These are phyloP conservation scores for Phytophthora lateralis DNA, from an alignment of 352 stramenopile genomes.

Conservation along the genomic window DNA sequence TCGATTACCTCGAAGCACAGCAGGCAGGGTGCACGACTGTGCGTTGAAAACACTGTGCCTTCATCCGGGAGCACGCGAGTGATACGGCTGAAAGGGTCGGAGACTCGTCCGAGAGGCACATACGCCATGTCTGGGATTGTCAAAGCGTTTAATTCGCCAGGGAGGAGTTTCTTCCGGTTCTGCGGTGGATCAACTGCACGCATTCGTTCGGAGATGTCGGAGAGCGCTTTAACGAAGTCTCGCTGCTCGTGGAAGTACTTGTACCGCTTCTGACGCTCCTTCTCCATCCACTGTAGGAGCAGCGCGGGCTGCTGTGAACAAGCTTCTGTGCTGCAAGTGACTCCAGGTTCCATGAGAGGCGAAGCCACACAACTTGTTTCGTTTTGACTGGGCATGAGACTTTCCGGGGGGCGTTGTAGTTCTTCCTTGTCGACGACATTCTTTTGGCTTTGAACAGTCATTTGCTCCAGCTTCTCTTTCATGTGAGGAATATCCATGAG, in stretches of 20 bases:
- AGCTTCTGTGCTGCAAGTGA: conserved; percentile 1
- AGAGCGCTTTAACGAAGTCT: conserved; percentile 71
- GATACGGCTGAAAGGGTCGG: conserved; percentile 72
- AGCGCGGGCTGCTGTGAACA: conserved; percentile 45
- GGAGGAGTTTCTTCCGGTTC: conserved; percentile 70
- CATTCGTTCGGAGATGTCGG: conserved; percentile 81
- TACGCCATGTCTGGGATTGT: conserved; percentile 76
- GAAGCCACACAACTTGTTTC: not conserved
- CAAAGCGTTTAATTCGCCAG: conserved; percentile 46
- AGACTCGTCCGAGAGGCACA: conserved; percentile 72
- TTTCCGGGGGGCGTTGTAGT: conserved; percentile 12
- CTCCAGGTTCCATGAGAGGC: conserved; percentile 3
- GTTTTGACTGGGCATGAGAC: not conserved
- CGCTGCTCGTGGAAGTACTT: conserved; percentile 83
- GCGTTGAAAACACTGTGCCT: conserved; percentile 84
- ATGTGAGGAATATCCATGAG: conserved; percentile 66
- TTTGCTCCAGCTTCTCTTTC: conserved; percentile 48
- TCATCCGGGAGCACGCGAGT: conserved; percentile 69
- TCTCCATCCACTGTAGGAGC: conserved; percentile 79
- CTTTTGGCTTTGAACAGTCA: conserved; percentile 20
- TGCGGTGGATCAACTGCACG: conserved; percentile 60
- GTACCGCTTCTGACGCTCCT: conserved; percentile 78
- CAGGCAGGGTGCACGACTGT: conserved; percentile 72
- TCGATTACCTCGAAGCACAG: conserved; percentile 84
- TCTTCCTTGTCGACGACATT: conserved; percentile 9